These are phyloP conservation scores for Phlyctochytrium arcticum DNA, from an alignment of 192 early-diverging fungal species.

Conservation along the genomic window DNA sequence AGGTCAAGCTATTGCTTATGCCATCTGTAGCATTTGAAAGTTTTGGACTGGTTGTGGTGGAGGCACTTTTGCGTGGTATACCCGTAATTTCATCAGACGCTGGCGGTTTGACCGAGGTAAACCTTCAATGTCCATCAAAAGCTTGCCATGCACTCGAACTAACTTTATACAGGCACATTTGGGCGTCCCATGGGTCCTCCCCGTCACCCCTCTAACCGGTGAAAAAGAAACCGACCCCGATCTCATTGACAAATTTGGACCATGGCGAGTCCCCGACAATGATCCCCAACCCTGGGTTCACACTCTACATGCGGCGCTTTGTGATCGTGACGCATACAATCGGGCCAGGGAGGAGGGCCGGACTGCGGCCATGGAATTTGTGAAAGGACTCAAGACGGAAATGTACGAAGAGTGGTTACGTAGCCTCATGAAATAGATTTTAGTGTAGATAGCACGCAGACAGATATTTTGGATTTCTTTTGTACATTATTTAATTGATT, in stretches of 20 bases:
- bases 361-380: conserved; percentile 3
- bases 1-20: conserved; percentile 11
- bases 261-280: conserved; percentile 14
- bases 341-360: conserved; percentile 3
- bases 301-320: conserved; percentile 4
- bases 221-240: conserved; percentile 19
- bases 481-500: no score
- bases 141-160: background rate
- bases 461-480: no score
- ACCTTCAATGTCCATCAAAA: background rate
- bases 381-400: background rate
- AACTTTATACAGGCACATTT: conserved; percentile 15
- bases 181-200: conserved; percentile 14
- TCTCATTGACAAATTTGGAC: conserved; percentile 3
- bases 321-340: conserved; percentile 8
- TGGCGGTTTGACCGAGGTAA: conserved; percentile 21
- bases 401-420: conserved; percentile 15
- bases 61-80: conserved; percentile 24
- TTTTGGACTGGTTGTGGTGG: conserved; percentile 27
- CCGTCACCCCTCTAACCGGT: conserved; percentile 13
- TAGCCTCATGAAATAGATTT: no score
- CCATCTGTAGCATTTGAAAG: conserved; percentile 19
- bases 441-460: no score
- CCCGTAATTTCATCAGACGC: conserved; percentile 24
- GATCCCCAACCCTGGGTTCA: conserved; percentile 16